phyloP scores from a whole-genome alignment of 345 rosid genomes.

The Salix udensis region DNA sequence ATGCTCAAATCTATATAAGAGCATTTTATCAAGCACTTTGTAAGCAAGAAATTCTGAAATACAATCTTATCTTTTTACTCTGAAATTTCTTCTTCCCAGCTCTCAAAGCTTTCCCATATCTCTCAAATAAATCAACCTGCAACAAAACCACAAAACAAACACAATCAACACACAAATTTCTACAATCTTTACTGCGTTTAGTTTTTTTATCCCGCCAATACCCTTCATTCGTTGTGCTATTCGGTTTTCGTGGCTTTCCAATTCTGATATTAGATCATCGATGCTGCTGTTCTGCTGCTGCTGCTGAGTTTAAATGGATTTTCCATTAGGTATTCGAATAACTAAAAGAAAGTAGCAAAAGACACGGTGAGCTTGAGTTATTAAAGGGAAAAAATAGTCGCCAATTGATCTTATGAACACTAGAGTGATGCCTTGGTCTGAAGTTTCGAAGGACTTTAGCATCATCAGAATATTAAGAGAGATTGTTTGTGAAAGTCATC shows the following conservation, averaged over 20 bases:
- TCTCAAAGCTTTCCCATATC: too few species aligned
- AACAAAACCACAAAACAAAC: too few species aligned
- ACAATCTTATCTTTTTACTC: too few species aligned
- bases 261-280: slow-evolving; percentile 6
- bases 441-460: not conserved
- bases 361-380: not conserved
- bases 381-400: not conserved
- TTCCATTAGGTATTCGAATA: not conserved
- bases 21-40: too few species aligned
- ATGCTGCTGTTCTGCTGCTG: slow-evolving; percentile 11
- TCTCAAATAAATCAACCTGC: too few species aligned
- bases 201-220: slow-evolving; percentile 26
- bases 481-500: not conserved
- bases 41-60: too few species aligned
- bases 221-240: slow-evolving; percentile 9
- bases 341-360: not conserved
- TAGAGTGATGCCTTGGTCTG: not conserved
- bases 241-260: slow-evolving; percentile 25
- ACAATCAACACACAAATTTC: too few species aligned
- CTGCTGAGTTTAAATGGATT: not conserved
- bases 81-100: too few species aligned
- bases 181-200: slow-evolving; percentile 33
- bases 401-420: not conserved
- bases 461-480: not conserved
- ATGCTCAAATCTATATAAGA: too few species aligned